A percentile compares a stretch with the other conserved stretches of the same genome.
Conservation (phyloP, 2,329 filamentous ascomycete genomes). For the Cordyceps pruinosa region DNA sequence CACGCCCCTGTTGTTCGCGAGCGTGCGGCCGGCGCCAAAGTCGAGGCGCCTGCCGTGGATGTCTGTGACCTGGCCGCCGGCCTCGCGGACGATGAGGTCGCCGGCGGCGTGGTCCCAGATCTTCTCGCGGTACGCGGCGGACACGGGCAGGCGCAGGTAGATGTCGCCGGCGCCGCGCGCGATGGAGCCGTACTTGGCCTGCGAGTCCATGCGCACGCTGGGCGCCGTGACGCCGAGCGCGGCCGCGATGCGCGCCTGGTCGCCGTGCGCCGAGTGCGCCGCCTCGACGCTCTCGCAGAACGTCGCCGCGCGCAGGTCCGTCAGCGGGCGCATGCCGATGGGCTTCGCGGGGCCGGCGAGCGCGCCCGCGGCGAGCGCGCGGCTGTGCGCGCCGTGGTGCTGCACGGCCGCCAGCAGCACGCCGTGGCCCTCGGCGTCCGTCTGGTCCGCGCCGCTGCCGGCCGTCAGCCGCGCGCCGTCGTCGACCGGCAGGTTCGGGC, state of each 20-base stretch:
- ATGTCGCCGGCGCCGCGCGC: slow-evolving; percentile 90
- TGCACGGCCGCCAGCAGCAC: slow-evolving; percentile 82
- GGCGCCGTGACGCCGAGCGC: slow-evolving; percentile 80
- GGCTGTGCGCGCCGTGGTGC: slow-evolving; percentile 73
- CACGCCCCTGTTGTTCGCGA: slow-evolving; percentile 88
- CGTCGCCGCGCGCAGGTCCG: slow-evolving; percentile 69
- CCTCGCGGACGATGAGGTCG: slow-evolving; percentile 88
- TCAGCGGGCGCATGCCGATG: slow-evolving; percentile 74
- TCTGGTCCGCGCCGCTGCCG: slow-evolving; percentile 67
- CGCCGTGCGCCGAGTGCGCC: slow-evolving; percentile 81
- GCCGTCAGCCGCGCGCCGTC: slow-evolving; percentile 55
- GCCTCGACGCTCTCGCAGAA: slow-evolving; percentile 98
- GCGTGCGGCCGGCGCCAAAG: slow-evolving; percentile 78
- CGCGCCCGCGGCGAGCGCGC: slow-evolving; percentile 53
- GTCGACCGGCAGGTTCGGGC: slow-evolving; percentile 88
- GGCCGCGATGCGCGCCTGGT: slow-evolving; percentile 73
- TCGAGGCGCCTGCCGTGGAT: slow-evolving; percentile 77
- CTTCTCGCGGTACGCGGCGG: slow-evolving; percentile 90
- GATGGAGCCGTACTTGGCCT: slow-evolving; percentile 96
- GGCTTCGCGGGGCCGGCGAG: slow-evolving; percentile 47
- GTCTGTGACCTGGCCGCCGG: slow-evolving; percentile 87
- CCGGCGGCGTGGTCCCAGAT: slow-evolving; percentile 99
- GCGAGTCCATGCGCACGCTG: slow-evolving; percentile 94
- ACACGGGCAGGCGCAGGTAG: slow-evolving; percentile 82
- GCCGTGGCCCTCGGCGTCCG: slow-evolving; percentile 64